Percentiles rank a stretch among this genome's conserved stretches.
Evolutionary conservation across 768 basidiomycete species (phyloP).

Genomic region (Trametes gibbosa): DNA sequence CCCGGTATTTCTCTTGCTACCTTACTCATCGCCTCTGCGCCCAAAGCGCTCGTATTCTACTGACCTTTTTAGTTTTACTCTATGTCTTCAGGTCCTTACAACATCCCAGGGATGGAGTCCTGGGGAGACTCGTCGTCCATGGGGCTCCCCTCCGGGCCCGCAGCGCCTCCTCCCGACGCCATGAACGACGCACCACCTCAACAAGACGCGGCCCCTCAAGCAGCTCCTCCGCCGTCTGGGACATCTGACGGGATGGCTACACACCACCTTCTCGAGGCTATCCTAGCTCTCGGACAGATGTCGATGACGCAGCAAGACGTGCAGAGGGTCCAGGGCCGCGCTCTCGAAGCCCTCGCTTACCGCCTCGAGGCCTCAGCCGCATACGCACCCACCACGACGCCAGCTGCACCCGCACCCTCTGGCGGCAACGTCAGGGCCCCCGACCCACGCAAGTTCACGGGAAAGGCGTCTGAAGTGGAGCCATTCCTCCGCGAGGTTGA

Average conservation of each 20-base stretch:
- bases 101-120: not conserved
- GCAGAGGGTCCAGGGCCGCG: not conserved
- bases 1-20: not conserved
- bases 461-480: not conserved
- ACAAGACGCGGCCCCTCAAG: not conserved
- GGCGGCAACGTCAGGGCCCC: not conserved
- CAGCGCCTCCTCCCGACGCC: not conserved
- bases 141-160: not conserved
- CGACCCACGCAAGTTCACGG: conserved; percentile 8
- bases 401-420: not conserved
- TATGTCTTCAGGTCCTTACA: not conserved
- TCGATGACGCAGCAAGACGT: not conserved
- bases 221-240: not conserved
- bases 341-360: not conserved
- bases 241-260: not conserved
- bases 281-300: not conserved
- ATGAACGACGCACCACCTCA: not conserved
- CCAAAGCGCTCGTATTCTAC: not conserved
- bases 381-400: not conserved
- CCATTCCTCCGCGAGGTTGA: conserved; percentile 5
- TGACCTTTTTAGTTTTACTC: not conserved
- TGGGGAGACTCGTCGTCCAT: not conserved
- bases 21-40: not conserved
- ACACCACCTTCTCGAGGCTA: not conserved
- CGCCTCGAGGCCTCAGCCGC: not conserved